Evolutionary conservation across 805 yeast genomes (phyloP).

Genomic region (Pichia paraexigua): DNA sequence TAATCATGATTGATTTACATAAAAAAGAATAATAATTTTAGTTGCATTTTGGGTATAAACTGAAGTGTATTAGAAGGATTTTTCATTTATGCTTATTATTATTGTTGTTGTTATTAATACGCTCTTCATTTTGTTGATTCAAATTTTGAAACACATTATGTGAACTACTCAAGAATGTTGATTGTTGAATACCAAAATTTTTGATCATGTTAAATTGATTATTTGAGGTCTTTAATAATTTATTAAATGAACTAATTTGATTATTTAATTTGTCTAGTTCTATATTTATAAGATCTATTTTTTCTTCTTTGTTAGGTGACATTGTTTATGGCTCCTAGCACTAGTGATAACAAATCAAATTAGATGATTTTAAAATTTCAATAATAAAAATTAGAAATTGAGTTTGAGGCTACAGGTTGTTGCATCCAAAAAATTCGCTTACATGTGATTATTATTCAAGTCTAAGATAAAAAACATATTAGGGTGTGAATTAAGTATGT

Average conservation of each 20-base stretch:
- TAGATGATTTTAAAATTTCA: no score
- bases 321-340: neutral
- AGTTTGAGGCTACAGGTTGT: no score
- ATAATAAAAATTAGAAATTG: no score
- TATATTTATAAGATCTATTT: neutral
- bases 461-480: no score
- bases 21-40: no score
- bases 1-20: no score
- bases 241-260: neutral
- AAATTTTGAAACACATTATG: conserved; percentile 24
- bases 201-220: conserved; percentile 22
- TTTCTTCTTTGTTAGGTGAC: neutral
- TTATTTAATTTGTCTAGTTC: neutral
- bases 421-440: no score
- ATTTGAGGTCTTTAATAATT: conserved; percentile 11
- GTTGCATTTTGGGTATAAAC: neutral
- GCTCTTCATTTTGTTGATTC: conserved; percentile 21
- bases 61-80: neutral
- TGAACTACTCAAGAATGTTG: conserved; percentile 25
- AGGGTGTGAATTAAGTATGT: no score
- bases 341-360: no score
- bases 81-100: neutral
- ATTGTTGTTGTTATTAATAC: neutral
- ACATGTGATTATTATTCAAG: no score
- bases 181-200: conserved; percentile 22